phyloP scores from a whole-genome alignment of 2,329 filamentous ascomycete species.

The Claviceps pazoutovae region DNA sequence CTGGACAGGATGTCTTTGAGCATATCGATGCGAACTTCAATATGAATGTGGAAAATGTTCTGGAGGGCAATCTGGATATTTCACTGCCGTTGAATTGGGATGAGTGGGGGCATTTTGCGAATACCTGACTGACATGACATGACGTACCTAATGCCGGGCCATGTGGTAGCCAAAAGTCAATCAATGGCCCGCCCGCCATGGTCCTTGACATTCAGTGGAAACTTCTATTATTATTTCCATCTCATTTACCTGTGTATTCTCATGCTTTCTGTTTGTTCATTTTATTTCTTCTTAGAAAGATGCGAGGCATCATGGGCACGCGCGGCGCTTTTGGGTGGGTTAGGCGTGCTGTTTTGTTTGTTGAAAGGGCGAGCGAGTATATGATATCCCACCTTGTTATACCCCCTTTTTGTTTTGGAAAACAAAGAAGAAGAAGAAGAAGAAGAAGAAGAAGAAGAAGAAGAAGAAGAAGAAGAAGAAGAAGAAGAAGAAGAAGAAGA shows the following conservation, averaged over 20 bases:
- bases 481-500: too few species aligned
- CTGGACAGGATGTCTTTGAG: slow-evolving; percentile 39
- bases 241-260: too few species aligned
- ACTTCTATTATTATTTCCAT: too few species aligned
- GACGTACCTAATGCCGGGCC: background rate
- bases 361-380: background rate
- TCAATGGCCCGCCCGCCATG: too few species aligned
- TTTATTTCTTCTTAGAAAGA: background rate
- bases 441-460: too few species aligned
- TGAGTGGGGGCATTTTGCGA: slow-evolving; percentile 25
- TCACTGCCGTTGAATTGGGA: slow-evolving; percentile 38
- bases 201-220: too few species aligned
- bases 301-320: background rate
- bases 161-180: too few species aligned
- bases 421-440: too few species aligned
- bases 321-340: background rate
- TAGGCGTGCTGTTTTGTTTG: background rate
- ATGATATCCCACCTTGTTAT: background rate
- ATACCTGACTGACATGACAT: background rate
- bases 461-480: too few species aligned
- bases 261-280: background rate
- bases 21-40: slow-evolving; percentile 43
- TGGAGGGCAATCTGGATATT: slow-evolving; percentile 41
- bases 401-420: background rate
- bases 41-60: slow-evolving; percentile 36